Evolutionary conservation across 1,139 yeast genomes (phyloP).

Genomic region (Kluyveromyces sp.): DNA sequence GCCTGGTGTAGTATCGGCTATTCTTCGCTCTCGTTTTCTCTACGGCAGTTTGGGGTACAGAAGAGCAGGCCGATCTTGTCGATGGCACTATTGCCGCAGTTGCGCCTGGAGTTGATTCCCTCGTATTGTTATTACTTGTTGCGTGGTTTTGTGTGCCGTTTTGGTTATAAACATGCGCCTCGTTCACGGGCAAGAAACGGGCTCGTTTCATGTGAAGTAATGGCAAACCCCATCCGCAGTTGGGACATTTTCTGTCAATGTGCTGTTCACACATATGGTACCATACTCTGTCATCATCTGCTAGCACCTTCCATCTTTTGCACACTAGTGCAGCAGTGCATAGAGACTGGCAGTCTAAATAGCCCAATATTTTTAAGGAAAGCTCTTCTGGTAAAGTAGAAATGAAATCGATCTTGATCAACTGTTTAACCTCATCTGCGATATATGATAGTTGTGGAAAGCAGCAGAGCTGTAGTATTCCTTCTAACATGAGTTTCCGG

Average conservation of each 20-base stretch:
- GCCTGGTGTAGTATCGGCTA: conserved; percentile 35
- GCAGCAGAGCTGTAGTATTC: conserved; percentile 82
- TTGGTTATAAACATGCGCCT: conserved; percentile 6
- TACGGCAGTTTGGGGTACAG: neutral
- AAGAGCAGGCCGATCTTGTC: no score
- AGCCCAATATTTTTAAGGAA: conserved; percentile 75
- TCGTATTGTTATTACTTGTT: no score
- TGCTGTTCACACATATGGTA: conserved; percentile 98
- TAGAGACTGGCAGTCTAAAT: conserved; percentile 81
- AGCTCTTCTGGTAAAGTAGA: conserved; percentile 80
- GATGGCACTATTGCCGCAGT: no score
- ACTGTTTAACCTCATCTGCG: conserved; percentile 66
- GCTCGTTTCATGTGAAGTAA: conserved; percentile 76
- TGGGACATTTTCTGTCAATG: conserved; percentile 92
- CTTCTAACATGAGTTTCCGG: conserved; percentile 68
- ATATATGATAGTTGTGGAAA: conserved; percentile 86
- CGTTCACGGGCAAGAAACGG: conserved; percentile 26
- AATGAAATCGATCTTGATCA: conserved; percentile 84
- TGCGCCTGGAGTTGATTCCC: no score
- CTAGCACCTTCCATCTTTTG: conserved; percentile 73
- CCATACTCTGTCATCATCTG: conserved; percentile 97
- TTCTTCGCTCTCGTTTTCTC: neutral
- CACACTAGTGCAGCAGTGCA: conserved; percentile 94
- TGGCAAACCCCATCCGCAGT: conserved; percentile 98
- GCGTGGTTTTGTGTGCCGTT: conserved; percentile 2